These are phyloP conservation scores for Rhizophlyctis rosea DNA, from an alignment of 192 early-diverging fungal genomes.

Conservation along the genomic window DNA sequence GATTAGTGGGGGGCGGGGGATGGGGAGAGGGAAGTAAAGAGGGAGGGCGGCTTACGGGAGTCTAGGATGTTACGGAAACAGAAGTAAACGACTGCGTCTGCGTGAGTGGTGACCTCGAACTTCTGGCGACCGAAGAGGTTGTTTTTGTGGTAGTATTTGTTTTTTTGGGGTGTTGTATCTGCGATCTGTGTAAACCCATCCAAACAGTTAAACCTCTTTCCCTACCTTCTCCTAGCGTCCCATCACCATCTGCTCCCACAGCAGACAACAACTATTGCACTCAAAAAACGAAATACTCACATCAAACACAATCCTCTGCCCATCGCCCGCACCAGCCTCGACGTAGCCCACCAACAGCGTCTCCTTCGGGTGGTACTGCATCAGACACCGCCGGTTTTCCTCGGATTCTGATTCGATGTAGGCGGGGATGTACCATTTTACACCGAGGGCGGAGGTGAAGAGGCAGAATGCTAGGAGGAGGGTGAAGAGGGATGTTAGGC, in stretches of 20 bases:
- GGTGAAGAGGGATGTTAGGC: no score
- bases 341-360: not conserved
- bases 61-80: slow-evolving; percentile 70
- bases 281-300: not conserved
- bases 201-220: no score
- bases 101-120: slow-evolving; percentile 78
- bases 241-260: not conserved
- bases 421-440: no score
- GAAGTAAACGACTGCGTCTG: slow-evolving; percentile 76
- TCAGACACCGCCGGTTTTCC: slow-evolving; percentile 1
- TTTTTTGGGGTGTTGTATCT: not conserved
- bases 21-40: not conserved
- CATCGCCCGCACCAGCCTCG: not conserved
- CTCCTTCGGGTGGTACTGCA: not conserved
- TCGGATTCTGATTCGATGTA: no score
- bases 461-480: no score
- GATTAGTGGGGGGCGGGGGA: not conserved
- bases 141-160: slow-evolving; percentile 46
- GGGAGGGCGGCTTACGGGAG: slow-evolving; percentile 3
- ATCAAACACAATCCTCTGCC: not conserved
- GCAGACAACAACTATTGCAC: not conserved
- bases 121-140: slow-evolving; percentile 62
- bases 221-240: not conserved
- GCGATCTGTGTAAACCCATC: not conserved
- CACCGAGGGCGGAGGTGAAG: no score